Percentiles rank a stretch among this genome's conserved stretches.
Conservation (phyloP, 2,329 filamentous ascomycete genomes). For the Epichloe scottii region DNA sequence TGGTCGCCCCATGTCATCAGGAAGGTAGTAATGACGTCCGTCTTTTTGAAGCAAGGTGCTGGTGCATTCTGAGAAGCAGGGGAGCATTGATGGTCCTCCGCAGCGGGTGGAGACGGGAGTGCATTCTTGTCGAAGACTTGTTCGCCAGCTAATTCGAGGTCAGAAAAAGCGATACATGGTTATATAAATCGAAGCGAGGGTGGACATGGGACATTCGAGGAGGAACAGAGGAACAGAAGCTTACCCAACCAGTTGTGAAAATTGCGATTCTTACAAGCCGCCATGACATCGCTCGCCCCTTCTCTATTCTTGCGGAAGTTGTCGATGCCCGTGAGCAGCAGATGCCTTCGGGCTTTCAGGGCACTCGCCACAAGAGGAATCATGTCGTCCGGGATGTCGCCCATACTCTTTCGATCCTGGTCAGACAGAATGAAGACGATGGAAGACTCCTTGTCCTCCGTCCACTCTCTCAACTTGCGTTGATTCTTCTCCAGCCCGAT, state of each 20-base stretch:
- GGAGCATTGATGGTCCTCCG: constrained; percentile 9
- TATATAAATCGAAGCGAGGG: too few species aligned
- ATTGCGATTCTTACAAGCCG: constrained; percentile 13
- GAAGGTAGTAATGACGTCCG: constrained; percentile 16
- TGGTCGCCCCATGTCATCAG: background rate
- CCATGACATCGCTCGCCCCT: constrained; percentile 12
- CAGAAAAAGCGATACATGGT: too few species aligned
- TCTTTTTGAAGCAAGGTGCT: constrained; percentile 10
- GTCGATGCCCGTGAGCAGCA: constrained; percentile 12
- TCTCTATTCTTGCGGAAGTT: constrained; percentile 5
- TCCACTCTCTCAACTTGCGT: constrained; percentile 20
- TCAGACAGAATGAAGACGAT: constrained; percentile 16
- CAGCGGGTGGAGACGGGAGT: constrained; percentile 16
- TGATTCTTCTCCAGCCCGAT: constrained; percentile 16
- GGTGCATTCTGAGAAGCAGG: constrained; percentile 10
- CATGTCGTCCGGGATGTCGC: constrained; percentile 17
- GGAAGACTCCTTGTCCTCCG: constrained; percentile 5
- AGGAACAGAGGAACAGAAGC: constrained; percentile 2
- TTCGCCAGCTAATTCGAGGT: constrained; percentile 16
- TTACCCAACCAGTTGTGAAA: constrained; percentile 27
- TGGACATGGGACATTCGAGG: background rate
- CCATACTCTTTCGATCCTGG: constrained; percentile 17
- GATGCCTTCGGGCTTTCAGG: constrained; percentile 19
- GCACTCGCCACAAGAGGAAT: constrained; percentile 20
- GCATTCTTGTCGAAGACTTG: constrained; percentile 15